Conservation (phyloP, 495 filamentous ascomycete species). For the Terfezia boudieri region DNA sequence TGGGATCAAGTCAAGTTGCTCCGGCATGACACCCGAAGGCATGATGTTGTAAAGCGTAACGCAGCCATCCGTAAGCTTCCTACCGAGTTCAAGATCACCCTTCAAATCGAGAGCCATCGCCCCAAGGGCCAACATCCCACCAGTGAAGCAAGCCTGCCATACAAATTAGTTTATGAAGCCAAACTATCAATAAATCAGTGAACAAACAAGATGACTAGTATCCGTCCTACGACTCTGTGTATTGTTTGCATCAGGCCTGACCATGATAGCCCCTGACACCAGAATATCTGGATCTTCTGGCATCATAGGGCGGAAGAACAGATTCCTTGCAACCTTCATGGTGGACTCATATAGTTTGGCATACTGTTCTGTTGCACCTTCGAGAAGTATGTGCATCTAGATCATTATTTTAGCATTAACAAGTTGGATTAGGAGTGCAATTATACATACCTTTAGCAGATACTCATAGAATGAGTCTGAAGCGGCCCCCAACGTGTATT, state of each 20-base stretch:
- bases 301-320: conserved; percentile 44
- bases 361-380: conserved; percentile 65
- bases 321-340: conserved; percentile 45
- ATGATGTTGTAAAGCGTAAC: conserved; percentile 79
- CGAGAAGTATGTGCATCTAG: conserved; percentile 42
- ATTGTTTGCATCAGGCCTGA: conserved; percentile 8
- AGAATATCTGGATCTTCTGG: conserved; percentile 52
- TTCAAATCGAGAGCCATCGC: conserved; percentile 66
- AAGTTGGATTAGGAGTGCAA: conserved; percentile 1
- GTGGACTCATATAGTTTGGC: conserved; percentile 54
- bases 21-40: conserved; percentile 76
- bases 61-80: conserved; percentile 73
- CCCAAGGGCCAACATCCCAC: conserved; percentile 82
- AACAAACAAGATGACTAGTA: conserved; percentile 10
- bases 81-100: conserved; percentile 58
- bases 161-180: background rate
- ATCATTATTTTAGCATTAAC: background rate
- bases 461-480: conserved; percentile 93
- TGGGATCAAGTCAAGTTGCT: conserved; percentile 39
- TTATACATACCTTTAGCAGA: conserved; percentile 46
- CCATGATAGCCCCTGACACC: conserved; percentile 35
- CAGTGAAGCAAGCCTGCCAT: conserved; percentile 47
- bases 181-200: background rate
- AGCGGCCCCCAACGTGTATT: conserved; percentile 57
- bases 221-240: conserved; percentile 6